Percentiles rank a stretch among this genome's conserved stretches.
Conservation (phyloP, 805 yeast genomes). For the Myxozyma udenii region DNA sequence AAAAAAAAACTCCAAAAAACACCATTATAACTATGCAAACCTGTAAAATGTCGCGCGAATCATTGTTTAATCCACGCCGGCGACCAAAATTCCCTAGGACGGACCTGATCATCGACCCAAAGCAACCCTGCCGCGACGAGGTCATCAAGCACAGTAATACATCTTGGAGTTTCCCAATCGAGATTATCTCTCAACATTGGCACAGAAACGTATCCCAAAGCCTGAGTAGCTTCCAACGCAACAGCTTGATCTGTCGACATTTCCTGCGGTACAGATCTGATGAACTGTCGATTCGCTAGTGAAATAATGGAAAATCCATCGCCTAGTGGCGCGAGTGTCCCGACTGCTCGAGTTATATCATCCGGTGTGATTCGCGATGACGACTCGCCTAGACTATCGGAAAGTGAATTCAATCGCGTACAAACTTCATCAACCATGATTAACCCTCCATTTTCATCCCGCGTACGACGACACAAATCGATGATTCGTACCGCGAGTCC, state of each 20-base stretch:
- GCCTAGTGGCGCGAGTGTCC: conserved; percentile 56
- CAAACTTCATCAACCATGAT: conserved; percentile 58
- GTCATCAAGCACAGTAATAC: conserved; percentile 56
- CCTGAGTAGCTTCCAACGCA: conserved; percentile 71
- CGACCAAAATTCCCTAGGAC: conserved; percentile 40
- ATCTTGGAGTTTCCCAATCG: conserved; percentile 65
- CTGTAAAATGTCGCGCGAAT: neutral
- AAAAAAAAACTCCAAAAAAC: neutral
- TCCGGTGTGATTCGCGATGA: conserved; percentile 20
- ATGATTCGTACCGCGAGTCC: conserved; percentile 71
- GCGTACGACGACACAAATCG: conserved; percentile 68
- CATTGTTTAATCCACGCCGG: conserved; percentile 35
- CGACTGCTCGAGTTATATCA: conserved; percentile 59
- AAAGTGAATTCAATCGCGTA: conserved; percentile 30
- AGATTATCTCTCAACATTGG: conserved; percentile 68
- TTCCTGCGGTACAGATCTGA: conserved; percentile 62
- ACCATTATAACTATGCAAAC: neutral
- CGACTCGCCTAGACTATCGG: neutral
- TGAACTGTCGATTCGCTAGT: conserved; percentile 54
- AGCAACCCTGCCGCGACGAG: conserved; percentile 78
- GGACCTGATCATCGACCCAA: conserved; percentile 66
- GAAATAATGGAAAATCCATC: conserved; percentile 64
- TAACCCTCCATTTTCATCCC: conserved; percentile 78
- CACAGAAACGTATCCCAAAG: conserved; percentile 69
- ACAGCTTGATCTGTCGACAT: conserved; percentile 64